Evolutionary conservation across 1,284 basidiomycete genomes (phyloP).

Genomic region (Trichosporon asahii): DNA sequence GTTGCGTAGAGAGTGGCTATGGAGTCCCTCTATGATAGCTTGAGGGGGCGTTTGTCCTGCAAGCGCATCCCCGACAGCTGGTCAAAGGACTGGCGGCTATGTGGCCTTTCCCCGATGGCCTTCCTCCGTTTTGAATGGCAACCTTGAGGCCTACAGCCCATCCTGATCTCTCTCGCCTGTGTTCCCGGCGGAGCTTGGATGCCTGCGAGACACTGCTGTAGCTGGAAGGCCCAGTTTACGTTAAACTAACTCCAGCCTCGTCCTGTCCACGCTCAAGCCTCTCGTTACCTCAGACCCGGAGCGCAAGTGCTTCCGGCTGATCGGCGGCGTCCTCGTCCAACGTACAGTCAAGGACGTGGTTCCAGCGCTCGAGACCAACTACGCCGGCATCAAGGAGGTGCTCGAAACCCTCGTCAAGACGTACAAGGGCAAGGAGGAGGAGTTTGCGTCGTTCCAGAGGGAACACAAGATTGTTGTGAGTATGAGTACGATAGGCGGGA

Average conservation of each 20-base stretch:
- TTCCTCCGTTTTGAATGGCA: too few relatives aligned
- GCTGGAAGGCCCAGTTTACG: too few relatives aligned
- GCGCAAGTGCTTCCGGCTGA: conserved; percentile 92
- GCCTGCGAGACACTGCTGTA: too few relatives aligned
- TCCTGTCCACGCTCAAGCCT: conserved; percentile 76
- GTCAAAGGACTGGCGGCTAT: too few relatives aligned
- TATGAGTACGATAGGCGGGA: neutral
- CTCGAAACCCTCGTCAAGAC: conserved; percentile 71
- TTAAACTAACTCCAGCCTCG: conserved; percentile 64
- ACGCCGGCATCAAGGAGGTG: conserved; percentile 79
- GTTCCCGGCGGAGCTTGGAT: too few relatives aligned
- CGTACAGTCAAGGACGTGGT: conserved; percentile 93
- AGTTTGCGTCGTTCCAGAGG: conserved; percentile 75
- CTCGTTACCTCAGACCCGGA: conserved; percentile 70
- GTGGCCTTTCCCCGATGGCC: too few relatives aligned
- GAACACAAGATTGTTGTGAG: conserved; percentile 70
- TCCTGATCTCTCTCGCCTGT: too few relatives aligned
- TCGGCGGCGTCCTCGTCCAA: conserved; percentile 94
- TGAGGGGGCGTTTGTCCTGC: too few relatives aligned
- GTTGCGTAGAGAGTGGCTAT: too few relatives aligned
- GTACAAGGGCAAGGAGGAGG: conserved; percentile 81
- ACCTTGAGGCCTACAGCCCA: too few relatives aligned
- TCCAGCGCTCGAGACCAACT: conserved; percentile 80
- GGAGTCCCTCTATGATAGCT: too few relatives aligned
- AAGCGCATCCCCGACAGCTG: too few relatives aligned